Base-by-base conservation (phyloP, 345 rosid species). In the Brassica incana region DNA sequence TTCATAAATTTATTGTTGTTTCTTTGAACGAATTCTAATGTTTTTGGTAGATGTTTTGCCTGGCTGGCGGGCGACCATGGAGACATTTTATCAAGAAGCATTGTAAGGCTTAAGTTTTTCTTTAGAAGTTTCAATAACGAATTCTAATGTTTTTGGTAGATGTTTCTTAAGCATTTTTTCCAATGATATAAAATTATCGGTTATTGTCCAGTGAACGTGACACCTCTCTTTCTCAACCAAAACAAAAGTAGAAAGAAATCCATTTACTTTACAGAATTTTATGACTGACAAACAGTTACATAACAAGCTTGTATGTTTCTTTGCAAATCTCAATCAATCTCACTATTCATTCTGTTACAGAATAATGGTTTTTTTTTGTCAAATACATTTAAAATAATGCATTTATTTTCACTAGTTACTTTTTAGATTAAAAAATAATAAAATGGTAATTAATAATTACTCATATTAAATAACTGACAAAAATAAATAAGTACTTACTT, bases 51-150 rank as follows among this genome's bases (percentile, higher is more conserved):
- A 65, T 50, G 52, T 65, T 8, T 65, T 74, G 52, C 71, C 71
- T 2, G 71, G 64, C n/a, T 65, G 78, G 78, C 71, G 65, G 1
- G 54, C 0, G 35, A 74, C 78, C 25, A 74, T 35, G 78, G 71
- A 74, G 63, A 65, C 54, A 65, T 74, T 65, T 20, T 48, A 74
- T 14, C 25, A 67, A 33, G 78, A 74, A 74, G 52, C 70, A 38
- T 60, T 91, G 98, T 90, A 83, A 85, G 93, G 12, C 92, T 69
- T 90, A 16, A 33, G 75, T 18, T 43, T 10, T 43, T 43, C 50
- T 40, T 40, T 8, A 9, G 48, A 40, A 40, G 11, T 38, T 38
- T 38, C 10, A 38, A 38, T 32, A 32, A 33, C 5, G 36, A 4
- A 33, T 33, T 33, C 36, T 33, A 33, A 33, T 33, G 36, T 33